Percentiles rank a stretch among this genome's conserved stretches.
Conservation (phyloP, 441 rosid species). For the Aleurites moluccanus region DNA sequence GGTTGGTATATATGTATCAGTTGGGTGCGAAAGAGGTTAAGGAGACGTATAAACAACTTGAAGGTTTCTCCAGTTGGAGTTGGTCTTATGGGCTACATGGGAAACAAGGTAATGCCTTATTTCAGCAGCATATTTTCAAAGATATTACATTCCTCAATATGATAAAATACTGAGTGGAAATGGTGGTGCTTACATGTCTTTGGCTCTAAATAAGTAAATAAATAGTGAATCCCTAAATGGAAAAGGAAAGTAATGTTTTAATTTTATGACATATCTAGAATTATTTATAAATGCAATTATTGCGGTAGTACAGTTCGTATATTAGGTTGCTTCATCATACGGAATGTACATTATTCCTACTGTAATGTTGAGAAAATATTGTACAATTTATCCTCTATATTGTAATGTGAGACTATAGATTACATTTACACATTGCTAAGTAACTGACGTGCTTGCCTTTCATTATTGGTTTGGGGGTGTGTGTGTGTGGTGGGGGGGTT, state of each 20-base stretch:
- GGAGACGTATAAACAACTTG: constrained; percentile 86
- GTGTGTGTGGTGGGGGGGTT: too few species aligned
- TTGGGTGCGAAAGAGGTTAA: constrained; percentile 90
- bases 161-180: neutral
- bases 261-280: neutral
- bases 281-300: neutral
- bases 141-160: neutral
- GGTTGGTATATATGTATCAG: constrained; percentile 93
- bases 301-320: neutral
- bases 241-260: neutral
- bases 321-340: neutral
- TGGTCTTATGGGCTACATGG: constrained; percentile 99
- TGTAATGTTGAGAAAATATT: neutral
- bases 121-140: constrained; percentile 12
- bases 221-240: neutral
- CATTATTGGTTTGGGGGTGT: too few species aligned
- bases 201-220: neutral
- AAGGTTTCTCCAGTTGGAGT: constrained; percentile 96
- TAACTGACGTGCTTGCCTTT: constrained; percentile 8
- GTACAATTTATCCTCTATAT: constrained; percentile 10
- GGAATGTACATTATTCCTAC: neutral
- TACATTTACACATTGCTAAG: neutral
- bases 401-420: neutral
- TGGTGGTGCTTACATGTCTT: neutral
- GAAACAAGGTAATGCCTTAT: constrained; percentile 77